These are phyloP conservation scores for Raphanus sativus DNA, from an alignment of 345 rosid species.

Conservation along the genomic window DNA sequence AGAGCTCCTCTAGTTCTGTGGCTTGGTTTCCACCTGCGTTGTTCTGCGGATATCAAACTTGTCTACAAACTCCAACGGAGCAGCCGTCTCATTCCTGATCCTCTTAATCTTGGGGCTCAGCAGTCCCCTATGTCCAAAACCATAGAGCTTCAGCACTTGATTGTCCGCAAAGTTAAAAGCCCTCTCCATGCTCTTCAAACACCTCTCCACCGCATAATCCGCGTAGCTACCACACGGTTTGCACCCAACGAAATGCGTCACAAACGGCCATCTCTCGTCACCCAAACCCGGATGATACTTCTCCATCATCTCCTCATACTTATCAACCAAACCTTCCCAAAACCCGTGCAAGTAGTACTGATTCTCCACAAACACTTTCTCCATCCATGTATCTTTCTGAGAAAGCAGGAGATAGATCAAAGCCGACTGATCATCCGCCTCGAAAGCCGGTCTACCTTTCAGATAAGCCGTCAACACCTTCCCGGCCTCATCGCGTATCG, in stretches of 20 bases:
- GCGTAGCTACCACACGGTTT: neutral
- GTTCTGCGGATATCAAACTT: neutral
- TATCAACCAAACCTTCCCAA: neutral
- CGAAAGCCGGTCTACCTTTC: neutral
- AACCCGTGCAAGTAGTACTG: neutral
- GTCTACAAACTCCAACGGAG: neutral
- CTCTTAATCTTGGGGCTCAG: neutral
- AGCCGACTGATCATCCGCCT: neutral
- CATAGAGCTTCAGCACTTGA: neutral
- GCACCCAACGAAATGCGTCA: neutral
- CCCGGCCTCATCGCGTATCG: neutral
- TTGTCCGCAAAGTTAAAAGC: neutral
- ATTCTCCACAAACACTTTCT: neutral
- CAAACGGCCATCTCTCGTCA: neutral
- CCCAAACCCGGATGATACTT: neutral
- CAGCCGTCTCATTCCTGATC: neutral
- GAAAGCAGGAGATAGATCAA: neutral
- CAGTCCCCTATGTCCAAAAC: neutral
- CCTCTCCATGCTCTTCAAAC: neutral
- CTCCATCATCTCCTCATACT: neutral
- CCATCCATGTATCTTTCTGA: neutral
- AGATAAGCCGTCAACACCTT: neutral
- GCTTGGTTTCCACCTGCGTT: neutral
- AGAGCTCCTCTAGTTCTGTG: neutral
- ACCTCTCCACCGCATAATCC: neutral